Evolutionary conservation across 2,329 filamentous ascomycete genomes (phyloP).

Genomic region (Arachnomyces sp.): DNA sequence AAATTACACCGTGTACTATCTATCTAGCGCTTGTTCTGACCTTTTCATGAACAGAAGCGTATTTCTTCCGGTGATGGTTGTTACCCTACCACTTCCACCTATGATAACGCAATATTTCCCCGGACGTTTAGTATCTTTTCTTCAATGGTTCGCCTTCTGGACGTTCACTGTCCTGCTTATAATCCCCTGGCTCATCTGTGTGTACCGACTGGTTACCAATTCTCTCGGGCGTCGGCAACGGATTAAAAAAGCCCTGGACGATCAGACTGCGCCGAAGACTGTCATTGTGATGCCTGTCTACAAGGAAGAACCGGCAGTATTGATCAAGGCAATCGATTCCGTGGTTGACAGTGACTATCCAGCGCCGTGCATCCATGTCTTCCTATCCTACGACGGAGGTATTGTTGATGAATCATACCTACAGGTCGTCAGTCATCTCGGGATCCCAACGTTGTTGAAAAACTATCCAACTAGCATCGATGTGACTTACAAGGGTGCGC

Average conservation of each 20-base stretch:
- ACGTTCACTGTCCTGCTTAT: slow-evolving; percentile 78
- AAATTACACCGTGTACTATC: slow-evolving; percentile 22
- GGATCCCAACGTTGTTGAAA: slow-evolving; percentile 60
- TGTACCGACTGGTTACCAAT: slow-evolving; percentile 84
- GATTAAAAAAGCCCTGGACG: slow-evolving; percentile 77
- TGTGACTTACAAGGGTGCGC: slow-evolving; percentile 70
- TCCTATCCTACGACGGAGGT: slow-evolving; percentile 90
- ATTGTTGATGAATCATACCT: slow-evolving; percentile 83
- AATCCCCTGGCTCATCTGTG: slow-evolving; percentile 85
- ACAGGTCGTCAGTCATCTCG: slow-evolving; percentile 75
- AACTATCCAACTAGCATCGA: slow-evolving; percentile 86
- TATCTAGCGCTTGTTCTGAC: slow-evolving; percentile 7
- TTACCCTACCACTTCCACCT: slow-evolving; percentile 75
- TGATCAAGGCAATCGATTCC: slow-evolving; percentile 81
- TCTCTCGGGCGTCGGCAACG: slow-evolving; percentile 73
- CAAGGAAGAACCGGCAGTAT: slow-evolving; percentile 76
- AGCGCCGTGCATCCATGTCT: slow-evolving; percentile 83
- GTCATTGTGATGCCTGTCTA: slow-evolving; percentile 97
- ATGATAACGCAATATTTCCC: slow-evolving; percentile 70
- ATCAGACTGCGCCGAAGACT: slow-evolving; percentile 80
- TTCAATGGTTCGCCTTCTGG: slow-evolving; percentile 97
- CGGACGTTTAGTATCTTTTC: slow-evolving; percentile 54
- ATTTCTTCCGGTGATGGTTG: slow-evolving; percentile 89
- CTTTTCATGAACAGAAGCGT: slow-evolving; percentile 51
- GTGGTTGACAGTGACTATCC: slow-evolving; percentile 93